These are phyloP conservation scores for Thermothelomyces thermophilus DNA, from an alignment of 2,329 filamentous ascomycete species.

Conservation along the genomic window DNA sequence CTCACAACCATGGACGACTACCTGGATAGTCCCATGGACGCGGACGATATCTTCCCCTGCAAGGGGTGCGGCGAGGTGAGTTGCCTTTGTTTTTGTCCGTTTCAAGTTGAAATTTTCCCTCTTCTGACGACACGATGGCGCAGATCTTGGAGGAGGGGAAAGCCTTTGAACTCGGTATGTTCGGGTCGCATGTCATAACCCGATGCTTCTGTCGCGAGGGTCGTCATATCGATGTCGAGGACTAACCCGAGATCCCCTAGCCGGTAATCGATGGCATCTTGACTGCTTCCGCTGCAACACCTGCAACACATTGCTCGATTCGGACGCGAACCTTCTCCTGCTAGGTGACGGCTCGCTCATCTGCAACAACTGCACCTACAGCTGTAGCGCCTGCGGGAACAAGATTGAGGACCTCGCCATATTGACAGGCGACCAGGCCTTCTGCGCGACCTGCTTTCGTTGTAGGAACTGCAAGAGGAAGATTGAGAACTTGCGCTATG, in stretches of 20 bases:
- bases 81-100: too few species aligned
- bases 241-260: slow-evolving; percentile 41
- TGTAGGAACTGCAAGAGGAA: slow-evolving; percentile 98
- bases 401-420: slow-evolving; percentile 99
- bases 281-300: slow-evolving; percentile 98
- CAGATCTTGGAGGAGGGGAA: slow-evolving; percentile 98
- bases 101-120: not conserved
- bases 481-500: slow-evolving; percentile 97
- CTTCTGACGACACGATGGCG: slow-evolving; percentile 24
- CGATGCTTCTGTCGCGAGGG: not conserved
- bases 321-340: slow-evolving; percentile 92
- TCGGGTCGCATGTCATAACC: not conserved
- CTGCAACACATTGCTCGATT: slow-evolving; percentile 91
- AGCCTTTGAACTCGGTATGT: slow-evolving; percentile 87
- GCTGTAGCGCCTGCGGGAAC: slow-evolving; percentile 90
- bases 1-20: slow-evolving; percentile 55
- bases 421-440: slow-evolving; percentile 93
- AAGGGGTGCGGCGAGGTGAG: slow-evolving; percentile 88
- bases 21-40: slow-evolving; percentile 61
- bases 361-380: slow-evolving; percentile 99
- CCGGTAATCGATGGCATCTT: slow-evolving; percentile 96
- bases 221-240: not conserved
- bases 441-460: slow-evolving; percentile 93
- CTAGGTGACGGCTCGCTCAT: slow-evolving; percentile 97
- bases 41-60: slow-evolving; percentile 80